Evolutionary conservation across 176 grass and related monocot genomes (phyloP).

Genomic region (Aegilops tauschii): DNA sequence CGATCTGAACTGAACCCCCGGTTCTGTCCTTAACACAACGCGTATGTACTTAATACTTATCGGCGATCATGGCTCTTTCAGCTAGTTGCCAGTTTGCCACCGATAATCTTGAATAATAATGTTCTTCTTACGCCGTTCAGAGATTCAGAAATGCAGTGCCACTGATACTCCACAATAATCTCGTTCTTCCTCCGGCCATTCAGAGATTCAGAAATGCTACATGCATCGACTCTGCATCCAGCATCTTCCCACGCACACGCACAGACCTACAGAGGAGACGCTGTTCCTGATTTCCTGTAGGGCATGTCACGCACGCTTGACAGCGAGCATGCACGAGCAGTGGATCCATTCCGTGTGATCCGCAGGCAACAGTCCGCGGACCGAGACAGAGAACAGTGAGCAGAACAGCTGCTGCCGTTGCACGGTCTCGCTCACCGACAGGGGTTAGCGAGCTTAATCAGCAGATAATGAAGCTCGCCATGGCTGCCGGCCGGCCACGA

Average conservation of each 20-base stretch:
- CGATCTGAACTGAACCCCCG: neutral
- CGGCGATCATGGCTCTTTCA: neutral
- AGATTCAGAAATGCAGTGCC: no score
- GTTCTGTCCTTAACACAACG: neutral
- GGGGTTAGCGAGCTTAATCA: neutral
- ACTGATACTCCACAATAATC: no score
- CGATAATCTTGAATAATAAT: neutral
- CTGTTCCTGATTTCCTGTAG: neutral
- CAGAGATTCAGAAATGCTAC: neutral
- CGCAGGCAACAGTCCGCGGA: neutral
- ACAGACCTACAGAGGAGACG: no score
- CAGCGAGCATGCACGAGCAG: neutral
- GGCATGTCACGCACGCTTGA: neutral
- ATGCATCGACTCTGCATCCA: neutral
- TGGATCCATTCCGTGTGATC: neutral
- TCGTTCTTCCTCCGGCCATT: neutral
- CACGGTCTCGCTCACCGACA: neutral
- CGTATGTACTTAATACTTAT: no score
- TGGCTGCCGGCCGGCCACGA: no score
- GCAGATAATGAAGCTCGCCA: no score
- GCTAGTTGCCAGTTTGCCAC: neutral
- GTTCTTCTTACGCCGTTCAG: no score
- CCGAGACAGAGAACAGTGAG: neutral
- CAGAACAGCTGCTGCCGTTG: neutral
- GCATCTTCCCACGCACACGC: no score